phyloP scores from a whole-genome alignment of 768 basidiomycete genomes.

The Amylocystis lapponica region DNA sequence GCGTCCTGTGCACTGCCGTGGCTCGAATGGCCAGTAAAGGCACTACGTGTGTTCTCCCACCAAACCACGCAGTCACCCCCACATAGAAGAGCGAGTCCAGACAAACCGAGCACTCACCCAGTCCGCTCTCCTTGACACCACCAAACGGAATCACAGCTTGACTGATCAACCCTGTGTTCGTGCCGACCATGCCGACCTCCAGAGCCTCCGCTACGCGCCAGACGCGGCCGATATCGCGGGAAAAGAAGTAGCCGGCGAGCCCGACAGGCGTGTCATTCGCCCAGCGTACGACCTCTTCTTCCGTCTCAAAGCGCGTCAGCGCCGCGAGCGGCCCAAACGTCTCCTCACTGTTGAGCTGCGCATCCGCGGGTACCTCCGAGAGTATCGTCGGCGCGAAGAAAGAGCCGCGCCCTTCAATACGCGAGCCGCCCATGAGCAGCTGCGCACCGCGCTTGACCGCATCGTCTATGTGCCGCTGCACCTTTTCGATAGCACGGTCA shows the following conservation, averaged over 20 bases:
- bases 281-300: constrained; percentile 83
- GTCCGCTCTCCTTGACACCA: constrained; percentile 86
- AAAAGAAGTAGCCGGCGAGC: constrained; percentile 93
- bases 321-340: constrained; percentile 94
- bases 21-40: too few species aligned
- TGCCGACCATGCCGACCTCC: constrained; percentile 91
- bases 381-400: constrained; percentile 91
- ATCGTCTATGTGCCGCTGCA: constrained; percentile 79
- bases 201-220: constrained; percentile 94
- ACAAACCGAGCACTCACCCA: constrained; percentile 33
- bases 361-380: constrained; percentile 67
- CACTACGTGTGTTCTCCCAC: neutral
- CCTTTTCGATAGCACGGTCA: constrained; percentile 78
- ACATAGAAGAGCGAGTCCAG: constrained; percentile 8
- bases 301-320: constrained; percentile 85
- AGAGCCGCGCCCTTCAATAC: constrained; percentile 45
- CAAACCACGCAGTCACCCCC: neutral
- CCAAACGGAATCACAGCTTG: constrained; percentile 84
- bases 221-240: constrained; percentile 77
- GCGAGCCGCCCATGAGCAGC: constrained; percentile 84
- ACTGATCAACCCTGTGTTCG: constrained; percentile 76
- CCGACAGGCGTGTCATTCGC: constrained; percentile 85
- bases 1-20: too few species aligned
- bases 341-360: constrained; percentile 73
- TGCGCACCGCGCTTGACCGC: constrained; percentile 83